phyloP scores from a whole-genome alignment of 2,329 filamentous ascomycete genomes.

The Fusarium mangiferae region DNA sequence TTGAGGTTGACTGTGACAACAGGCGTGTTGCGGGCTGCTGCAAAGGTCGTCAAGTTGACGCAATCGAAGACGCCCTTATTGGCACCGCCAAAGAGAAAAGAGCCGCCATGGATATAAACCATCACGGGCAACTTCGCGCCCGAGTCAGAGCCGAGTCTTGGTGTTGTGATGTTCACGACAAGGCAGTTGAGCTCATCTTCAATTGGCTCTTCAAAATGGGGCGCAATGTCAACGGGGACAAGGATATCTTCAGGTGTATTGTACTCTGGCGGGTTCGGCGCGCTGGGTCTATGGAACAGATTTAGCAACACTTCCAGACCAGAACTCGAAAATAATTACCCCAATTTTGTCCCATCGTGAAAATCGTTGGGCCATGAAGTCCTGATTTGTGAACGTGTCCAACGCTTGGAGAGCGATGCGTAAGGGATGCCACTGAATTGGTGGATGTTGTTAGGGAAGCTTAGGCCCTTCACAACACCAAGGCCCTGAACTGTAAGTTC shows the following conservation, averaged over 20 bases:
- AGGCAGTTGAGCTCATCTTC: slow-evolving; percentile 30
- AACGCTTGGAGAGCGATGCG: slow-evolving; percentile 20
- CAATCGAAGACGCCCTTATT: slow-evolving; percentile 4
- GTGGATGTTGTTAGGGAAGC: slow-evolving; percentile 6
- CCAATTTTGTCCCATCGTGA: slow-evolving; percentile 23
- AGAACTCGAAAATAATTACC: not conserved
- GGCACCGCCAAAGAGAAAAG: slow-evolving; percentile 20
- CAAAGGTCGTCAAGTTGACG: not conserved
- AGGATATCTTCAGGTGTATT: not conserved
- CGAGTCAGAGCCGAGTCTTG: not conserved
- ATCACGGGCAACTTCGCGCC: slow-evolving; percentile 3
- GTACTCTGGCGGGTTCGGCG: slow-evolving; percentile 30
- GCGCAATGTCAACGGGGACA: not conserved
- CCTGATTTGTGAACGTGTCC: slow-evolving; percentile 22
- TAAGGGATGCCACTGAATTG: slow-evolving; percentile 33
- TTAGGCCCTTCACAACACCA: not conserved
- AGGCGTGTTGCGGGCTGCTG: not conserved
- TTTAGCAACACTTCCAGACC: not conserved
- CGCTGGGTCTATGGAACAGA: not conserved
- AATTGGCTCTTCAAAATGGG: slow-evolving; percentile 15
- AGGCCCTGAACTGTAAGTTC: not conserved
- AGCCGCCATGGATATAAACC: slow-evolving; percentile 29
- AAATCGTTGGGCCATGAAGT: slow-evolving; percentile 1
- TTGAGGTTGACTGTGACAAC: not conserved
- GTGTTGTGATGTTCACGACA: slow-evolving; percentile 20